Percentiles rank a stretch among this genome's conserved stretches.
phyloP scores from a whole-genome alignment of 1,284 basidiomycete species.

The Malassezia nana region DNA sequence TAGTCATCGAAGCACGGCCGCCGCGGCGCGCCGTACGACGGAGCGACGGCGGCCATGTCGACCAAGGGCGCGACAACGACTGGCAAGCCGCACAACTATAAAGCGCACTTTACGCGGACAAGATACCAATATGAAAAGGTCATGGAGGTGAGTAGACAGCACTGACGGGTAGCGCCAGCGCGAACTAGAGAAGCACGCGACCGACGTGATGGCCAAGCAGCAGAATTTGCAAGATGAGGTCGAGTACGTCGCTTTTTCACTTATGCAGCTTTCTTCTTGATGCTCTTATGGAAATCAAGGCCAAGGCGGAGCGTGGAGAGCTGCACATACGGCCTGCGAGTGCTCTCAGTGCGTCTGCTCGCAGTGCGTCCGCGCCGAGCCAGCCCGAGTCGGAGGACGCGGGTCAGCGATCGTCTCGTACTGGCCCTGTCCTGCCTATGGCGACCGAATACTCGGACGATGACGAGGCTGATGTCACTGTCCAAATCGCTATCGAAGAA shows the following conservation, averaged over 20 bases:
- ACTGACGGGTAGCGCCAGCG: slow-evolving; percentile 7
- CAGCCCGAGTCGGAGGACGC: neutral
- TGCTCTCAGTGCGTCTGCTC: too few species aligned
- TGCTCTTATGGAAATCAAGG: slow-evolving; percentile 1
- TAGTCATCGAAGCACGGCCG: neutral
- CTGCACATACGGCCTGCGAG: neutral
- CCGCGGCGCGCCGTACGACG: neutral
- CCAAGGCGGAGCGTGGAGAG: neutral
- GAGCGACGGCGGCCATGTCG: slow-evolving; percentile 10
- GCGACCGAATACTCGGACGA: slow-evolving; percentile 13
- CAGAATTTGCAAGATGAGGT: slow-evolving; percentile 13
- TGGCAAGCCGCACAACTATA: slow-evolving; percentile 11
- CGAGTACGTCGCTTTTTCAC: slow-evolving; percentile 2
- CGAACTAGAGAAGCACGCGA: slow-evolving; percentile 2
- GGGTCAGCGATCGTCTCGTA: neutral
- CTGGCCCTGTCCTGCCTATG: neutral
- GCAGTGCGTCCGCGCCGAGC: neutral
- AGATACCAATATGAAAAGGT: slow-evolving; percentile 10
- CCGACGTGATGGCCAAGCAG: slow-evolving; percentile 9
- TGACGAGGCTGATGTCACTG: neutral
- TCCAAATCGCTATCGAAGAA: neutral
- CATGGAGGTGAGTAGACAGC: slow-evolving; percentile 8
- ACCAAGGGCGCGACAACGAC: neutral
- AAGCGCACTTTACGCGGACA: slow-evolving; percentile 16
- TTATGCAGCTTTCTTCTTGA: slow-evolving; percentile 13